Base-by-base conservation (phyloP, 148 eudicot genomes). In the Heliosperma pusillum region DNA sequence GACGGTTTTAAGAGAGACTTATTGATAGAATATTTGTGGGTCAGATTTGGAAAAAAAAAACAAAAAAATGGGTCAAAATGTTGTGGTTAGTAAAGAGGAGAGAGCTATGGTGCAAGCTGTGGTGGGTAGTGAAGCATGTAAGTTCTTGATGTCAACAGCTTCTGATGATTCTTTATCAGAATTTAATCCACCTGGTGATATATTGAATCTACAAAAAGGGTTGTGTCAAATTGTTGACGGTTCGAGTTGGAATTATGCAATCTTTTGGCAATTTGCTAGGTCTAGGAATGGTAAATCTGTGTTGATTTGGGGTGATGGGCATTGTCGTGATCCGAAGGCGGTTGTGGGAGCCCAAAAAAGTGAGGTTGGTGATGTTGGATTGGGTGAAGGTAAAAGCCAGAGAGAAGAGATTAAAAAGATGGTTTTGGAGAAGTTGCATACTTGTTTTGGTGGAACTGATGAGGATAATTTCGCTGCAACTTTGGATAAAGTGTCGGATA, bases 301-400 rank as follows among this genome's bases (percentile, higher is more conserved):
- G 83, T 87, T 95, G 73, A 95, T 95, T 80, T 95, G 97, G 99
- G 97, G 99, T 3, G 97, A 90, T 70, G 99, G 99, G 40, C 86
- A 90, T 84, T 95, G 89, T 50, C 84, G 82, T 22, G 89, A 83
- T 70, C 77, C 78, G 0, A 85, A 78, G 59, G 83, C 81, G 70
- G 80, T 65, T 75, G 80, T 42, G 24, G 66, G 55, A 19, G 69
- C 77, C 2, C 0, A 56, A 71, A 62, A 53, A 21, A 44, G 27
- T 10, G 80, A 47, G 20, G 76, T 77, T 73, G 81, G 74, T 53
- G 75, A 76, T 69, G 82, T 71, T n/a, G 78, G 83, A 30, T 63
- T 53, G 4, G 86, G 71, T 10, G 88, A 80, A 33, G 81, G 76
- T 42, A 79, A 69, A 10, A 66, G 16, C 12, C 56, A 45, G 13